Percentiles rank a stretch among this genome's conserved stretches.
Conservation (phyloP, 1,139 yeast species). For the Suhomyces panamericanus region DNA sequence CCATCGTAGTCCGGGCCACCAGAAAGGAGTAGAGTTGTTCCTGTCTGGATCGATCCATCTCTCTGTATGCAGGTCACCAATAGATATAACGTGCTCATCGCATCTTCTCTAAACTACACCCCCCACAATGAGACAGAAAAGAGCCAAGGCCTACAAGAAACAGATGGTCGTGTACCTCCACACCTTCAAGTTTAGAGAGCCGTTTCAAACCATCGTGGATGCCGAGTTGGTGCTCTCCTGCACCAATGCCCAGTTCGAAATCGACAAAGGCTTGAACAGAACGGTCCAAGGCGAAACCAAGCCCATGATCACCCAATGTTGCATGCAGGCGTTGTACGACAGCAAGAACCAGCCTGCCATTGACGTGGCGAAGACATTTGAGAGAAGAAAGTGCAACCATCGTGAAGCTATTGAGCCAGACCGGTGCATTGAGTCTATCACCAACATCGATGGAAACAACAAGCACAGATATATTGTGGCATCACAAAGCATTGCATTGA, state of each 20-base stretch:
- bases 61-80: slow-evolving; percentile 1
- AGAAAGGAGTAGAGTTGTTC: slow-evolving; percentile 11
- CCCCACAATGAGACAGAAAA: slow-evolving; percentile 80
- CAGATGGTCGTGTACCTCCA: slow-evolving; percentile 83
- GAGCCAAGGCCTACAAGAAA: slow-evolving; percentile 92
- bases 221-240: slow-evolving; percentile 72
- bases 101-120: neutral
- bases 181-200: slow-evolving; percentile 89
- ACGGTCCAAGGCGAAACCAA: slow-evolving; percentile 85
- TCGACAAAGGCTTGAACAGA: slow-evolving; percentile 72
- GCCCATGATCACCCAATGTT: slow-evolving; percentile 96
- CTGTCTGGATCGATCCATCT: neutral
- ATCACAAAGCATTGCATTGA: slow-evolving; percentile 69
- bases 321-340: slow-evolving; percentile 80
- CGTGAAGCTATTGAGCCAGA: slow-evolving; percentile 65
- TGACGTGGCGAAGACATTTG: slow-evolving; percentile 75
- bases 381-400: slow-evolving; percentile 71
- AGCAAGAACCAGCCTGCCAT: slow-evolving; percentile 73
- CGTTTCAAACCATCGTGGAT: slow-evolving; percentile 86
- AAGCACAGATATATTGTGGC: slow-evolving; percentile 91
- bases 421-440: slow-evolving; percentile 76
- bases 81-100: slow-evolving; percentile 10
- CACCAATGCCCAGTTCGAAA: slow-evolving; percentile 65
- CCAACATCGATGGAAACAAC: slow-evolving; percentile 69
- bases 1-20: slow-evolving; percentile 52